phyloP scores from a whole-genome alignment of 495 filamentous ascomycete genomes.

The Penicillium robsamsonii region DNA sequence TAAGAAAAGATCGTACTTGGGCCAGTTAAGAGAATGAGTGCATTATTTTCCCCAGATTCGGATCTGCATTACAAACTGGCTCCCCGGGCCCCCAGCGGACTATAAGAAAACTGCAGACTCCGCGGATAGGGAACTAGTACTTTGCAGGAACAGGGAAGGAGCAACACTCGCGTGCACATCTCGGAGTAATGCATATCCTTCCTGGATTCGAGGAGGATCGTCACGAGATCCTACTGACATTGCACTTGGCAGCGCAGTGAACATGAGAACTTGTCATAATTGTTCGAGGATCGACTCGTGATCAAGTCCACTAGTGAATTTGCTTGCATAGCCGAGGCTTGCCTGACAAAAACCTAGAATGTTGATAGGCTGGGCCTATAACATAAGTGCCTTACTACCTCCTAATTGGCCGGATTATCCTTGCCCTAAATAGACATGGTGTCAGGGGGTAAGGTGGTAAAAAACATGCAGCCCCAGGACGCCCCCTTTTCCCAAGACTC shows the following conservation, averaged over 20 bases:
- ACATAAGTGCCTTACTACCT: neutral
- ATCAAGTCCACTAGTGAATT: slow-evolving; percentile 5
- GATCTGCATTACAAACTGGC: neutral
- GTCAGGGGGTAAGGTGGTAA: slow-evolving; percentile 17
- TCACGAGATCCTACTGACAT: slow-evolving; percentile 3
- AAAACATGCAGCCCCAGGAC: neutral
- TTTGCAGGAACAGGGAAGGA: slow-evolving; percentile 5
- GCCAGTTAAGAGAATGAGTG: slow-evolving; percentile 3
- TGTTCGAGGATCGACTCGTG: neutral
- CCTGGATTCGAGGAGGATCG: slow-evolving; percentile 18
- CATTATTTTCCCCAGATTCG: neutral
- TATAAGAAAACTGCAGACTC: neutral
- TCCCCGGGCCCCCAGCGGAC: neutral
- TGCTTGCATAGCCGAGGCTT: slow-evolving; percentile 23
- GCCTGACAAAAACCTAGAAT: neutral
- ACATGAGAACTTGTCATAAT: neutral
- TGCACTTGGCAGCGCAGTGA: slow-evolving; percentile 4
- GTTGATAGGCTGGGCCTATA: slow-evolving; percentile 11
- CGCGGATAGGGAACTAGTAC: neutral
- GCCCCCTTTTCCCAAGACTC: neutral
- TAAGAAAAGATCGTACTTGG: slow-evolving; percentile 4
- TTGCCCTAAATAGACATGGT: slow-evolving; percentile 13
- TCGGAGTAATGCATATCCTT: slow-evolving; percentile 13
- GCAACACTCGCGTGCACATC: slow-evolving; percentile 18
- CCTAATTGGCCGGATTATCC: slow-evolving; percentile 15